Conservation (phyloP, 306 rosid species). For the Malus sieversii region DNA sequence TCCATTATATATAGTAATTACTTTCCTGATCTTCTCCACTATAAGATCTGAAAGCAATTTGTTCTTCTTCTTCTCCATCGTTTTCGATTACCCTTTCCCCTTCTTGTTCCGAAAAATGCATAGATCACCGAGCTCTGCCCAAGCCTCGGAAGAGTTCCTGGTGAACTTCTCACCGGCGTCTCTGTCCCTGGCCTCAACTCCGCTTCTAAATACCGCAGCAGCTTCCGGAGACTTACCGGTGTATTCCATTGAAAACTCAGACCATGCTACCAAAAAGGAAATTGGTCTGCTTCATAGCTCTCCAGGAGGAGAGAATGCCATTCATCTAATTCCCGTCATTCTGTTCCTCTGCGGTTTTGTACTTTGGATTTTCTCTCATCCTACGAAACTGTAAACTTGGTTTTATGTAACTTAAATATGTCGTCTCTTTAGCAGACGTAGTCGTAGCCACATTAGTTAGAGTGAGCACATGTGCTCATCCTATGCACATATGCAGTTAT, state of each 20-base stretch:
- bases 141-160: constrained; percentile 32
- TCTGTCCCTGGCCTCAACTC: constrained; percentile 5
- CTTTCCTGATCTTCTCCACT: not conserved
- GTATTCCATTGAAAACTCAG: constrained; percentile 16
- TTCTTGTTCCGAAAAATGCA: constrained; percentile 17
- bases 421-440: not conserved
- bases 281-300: not conserved
- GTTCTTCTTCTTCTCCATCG: not conserved
- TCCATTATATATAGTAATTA: not conserved
- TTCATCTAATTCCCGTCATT: constrained; percentile 66
- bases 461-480: too few relatives aligned
- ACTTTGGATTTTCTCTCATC: constrained; percentile 69
- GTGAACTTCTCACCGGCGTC: constrained; percentile 17
- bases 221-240: constrained; percentile 40
- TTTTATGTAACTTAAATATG: not conserved
- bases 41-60: not conserved
- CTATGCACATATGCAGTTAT: not conserved
- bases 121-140: constrained; percentile 28
- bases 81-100: not conserved
- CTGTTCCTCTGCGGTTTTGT: constrained; percentile 54
- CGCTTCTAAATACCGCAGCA: constrained; percentile 23
- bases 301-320: constrained; percentile 31
- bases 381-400: not conserved
- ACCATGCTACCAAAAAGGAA: constrained; percentile 39
- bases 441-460: too few relatives aligned